Percentiles rank a stretch among this genome's conserved stretches.
Conservation (phyloP, 2,329 filamentous ascomycete genomes). For the Salinomyces thailandicus region DNA sequence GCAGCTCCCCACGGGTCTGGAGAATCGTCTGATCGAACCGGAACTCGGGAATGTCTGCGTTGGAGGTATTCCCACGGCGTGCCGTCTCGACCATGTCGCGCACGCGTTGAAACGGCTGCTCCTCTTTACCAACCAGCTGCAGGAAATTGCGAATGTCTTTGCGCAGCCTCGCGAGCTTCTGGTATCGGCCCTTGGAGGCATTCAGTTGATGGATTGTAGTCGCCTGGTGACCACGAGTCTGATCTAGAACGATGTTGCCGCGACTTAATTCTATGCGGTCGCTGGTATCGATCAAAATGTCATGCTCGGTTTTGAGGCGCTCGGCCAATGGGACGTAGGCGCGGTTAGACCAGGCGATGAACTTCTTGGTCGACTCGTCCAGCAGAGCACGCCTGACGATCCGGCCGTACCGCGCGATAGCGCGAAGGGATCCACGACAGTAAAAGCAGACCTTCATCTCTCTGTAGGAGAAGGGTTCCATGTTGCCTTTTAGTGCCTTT, state of each 20-base stretch:
- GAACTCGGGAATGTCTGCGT: conserved; percentile 19
- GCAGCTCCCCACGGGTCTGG: conserved; percentile 27
- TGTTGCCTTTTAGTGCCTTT: conserved; percentile 24
- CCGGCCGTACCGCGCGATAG: conserved; percentile 51
- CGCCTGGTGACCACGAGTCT: conserved; percentile 1
- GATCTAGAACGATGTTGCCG: conserved; percentile 1
- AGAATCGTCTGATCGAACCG: conserved; percentile 17
- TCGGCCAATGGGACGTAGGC: conserved; percentile 33
- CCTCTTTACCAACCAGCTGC: conserved; percentile 30
- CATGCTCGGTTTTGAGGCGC: conserved; percentile 18
- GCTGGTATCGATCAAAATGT: conserved; percentile 4
- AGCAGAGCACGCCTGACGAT: conserved; percentile 50
- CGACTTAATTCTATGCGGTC: not conserved
- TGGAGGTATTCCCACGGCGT: conserved; percentile 23
- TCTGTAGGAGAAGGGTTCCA: conserved; percentile 41
- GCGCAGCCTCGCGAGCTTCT: conserved; percentile 5
- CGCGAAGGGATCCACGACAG: conserved; percentile 50
- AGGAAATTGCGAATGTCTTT: conserved; percentile 17
- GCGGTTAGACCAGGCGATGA: conserved; percentile 43
- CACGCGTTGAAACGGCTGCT: conserved; percentile 42
- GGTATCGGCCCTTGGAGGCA: conserved; percentile 4
- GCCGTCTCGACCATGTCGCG: conserved; percentile 36
- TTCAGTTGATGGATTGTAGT: conserved; percentile 2
- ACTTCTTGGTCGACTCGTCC: conserved; percentile 54
- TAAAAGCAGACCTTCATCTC: conserved; percentile 44